Percentiles rank a stretch among this genome's conserved stretches.
phyloP scores from a whole-genome alignment of 129 eudicot genomes.

The Tagetes patula region DNA sequence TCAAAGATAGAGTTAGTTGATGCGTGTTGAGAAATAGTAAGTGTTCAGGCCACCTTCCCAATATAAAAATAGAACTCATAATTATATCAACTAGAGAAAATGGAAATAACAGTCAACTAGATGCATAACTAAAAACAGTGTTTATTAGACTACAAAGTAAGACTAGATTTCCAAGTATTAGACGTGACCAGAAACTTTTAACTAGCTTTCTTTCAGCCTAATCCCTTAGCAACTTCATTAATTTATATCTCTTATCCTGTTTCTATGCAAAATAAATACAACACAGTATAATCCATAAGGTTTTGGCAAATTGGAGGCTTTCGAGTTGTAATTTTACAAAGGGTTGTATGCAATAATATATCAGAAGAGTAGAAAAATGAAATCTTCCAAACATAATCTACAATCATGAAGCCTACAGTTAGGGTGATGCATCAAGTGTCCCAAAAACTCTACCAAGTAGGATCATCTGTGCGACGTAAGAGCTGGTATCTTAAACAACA shows the following conservation, averaged over 20 bases:
- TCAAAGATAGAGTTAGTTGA: slow-evolving; percentile 29
- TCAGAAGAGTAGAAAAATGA: neutral
- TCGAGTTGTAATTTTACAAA: neutral
- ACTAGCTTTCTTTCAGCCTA: neutral
- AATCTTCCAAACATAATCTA: neutral
- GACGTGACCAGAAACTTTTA: neutral
- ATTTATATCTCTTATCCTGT: neutral
- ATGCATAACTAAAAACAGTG: neutral
- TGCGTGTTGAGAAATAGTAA: slow-evolving; percentile 9
- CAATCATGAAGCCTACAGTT: neutral
- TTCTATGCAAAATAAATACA: neutral
- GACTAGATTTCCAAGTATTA: neutral
- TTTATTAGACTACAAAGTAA: neutral
- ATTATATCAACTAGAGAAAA: neutral
- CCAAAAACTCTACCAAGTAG: neutral
- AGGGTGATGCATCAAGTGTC: neutral
- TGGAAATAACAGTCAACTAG: slow-evolving; percentile 2
- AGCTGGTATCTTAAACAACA: neutral
- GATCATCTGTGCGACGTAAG: neutral
- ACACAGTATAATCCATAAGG: neutral
- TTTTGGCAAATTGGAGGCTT: neutral
- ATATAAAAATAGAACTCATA: neutral
- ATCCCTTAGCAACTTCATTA: neutral
- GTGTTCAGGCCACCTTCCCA: slow-evolving; percentile 15
- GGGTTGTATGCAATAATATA: neutral